phyloP scores from a whole-genome alignment of 2,329 filamentous ascomycete species.

The Microdochium nivale region DNA sequence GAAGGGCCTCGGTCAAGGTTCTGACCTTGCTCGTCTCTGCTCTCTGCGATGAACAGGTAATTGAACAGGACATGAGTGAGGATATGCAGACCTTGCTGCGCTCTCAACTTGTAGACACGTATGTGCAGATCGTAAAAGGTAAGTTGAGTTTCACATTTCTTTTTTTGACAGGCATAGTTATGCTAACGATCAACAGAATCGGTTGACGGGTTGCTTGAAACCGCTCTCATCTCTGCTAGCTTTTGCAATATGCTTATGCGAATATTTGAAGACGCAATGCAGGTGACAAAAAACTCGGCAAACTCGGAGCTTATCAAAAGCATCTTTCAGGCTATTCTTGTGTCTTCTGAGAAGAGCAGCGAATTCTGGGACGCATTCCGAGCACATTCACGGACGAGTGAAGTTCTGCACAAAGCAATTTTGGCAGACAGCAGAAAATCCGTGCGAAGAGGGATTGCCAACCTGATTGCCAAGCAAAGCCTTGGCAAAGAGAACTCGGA shows the following conservation, averaged over 20 bases:
- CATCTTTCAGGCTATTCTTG: slow-evolving; percentile 29
- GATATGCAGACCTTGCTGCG: slow-evolving; percentile 40
- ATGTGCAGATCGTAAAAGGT: slow-evolving; percentile 48
- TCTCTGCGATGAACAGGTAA: slow-evolving; percentile 48
- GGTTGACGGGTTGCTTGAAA: slow-evolving; percentile 3
- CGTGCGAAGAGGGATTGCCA: slow-evolving; percentile 26
- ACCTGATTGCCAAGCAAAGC: slow-evolving; percentile 18
- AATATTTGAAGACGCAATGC: slow-evolving; percentile 11
- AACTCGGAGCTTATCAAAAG: slow-evolving; percentile 22
- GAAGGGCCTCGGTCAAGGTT: slow-evolving; percentile 30
- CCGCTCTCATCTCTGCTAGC: slow-evolving; percentile 8
- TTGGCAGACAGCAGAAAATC: slow-evolving; percentile 24
- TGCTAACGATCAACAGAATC: slow-evolving; percentile 16
- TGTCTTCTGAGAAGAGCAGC: slow-evolving; percentile 26
- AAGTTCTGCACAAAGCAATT: slow-evolving; percentile 24
- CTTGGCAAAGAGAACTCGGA: slow-evolving; percentile 12
- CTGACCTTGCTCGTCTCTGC: slow-evolving; percentile 50
- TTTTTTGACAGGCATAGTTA: neutral
- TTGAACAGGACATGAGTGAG: slow-evolving; percentile 32
- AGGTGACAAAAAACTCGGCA: slow-evolving; percentile 12
- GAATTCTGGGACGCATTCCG: slow-evolving; percentile 30
- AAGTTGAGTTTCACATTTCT: slow-evolving; percentile 8
- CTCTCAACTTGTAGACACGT: slow-evolving; percentile 45
- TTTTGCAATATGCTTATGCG: slow-evolving; percentile 14
- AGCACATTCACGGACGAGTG: slow-evolving; percentile 13